Evolutionary conservation across 1,284 basidiomycete species (phyloP).

Genomic region (Mycena citricolor): DNA sequence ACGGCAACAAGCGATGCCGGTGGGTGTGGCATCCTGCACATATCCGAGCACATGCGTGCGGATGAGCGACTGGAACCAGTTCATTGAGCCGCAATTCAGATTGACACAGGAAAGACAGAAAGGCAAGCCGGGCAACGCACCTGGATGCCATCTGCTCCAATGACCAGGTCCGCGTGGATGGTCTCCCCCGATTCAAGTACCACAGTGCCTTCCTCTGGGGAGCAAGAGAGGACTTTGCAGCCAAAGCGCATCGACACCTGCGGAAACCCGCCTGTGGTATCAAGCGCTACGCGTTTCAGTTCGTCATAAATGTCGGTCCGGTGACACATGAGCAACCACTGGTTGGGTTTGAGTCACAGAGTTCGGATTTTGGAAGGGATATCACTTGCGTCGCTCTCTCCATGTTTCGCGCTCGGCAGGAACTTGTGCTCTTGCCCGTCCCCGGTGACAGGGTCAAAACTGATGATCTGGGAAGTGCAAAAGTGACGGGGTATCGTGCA

Average conservation of each 20-base stretch:
- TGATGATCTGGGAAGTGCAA: not conserved
- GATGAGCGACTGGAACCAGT: slow-evolving; percentile 10
- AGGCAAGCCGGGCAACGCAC: slow-evolving; percentile 4
- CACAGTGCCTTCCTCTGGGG: slow-evolving; percentile 11
- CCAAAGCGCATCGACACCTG: slow-evolving; percentile 12
- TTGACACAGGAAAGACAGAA: not conserved
- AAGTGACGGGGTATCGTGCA: no score
- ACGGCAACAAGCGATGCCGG: slow-evolving; percentile 11
- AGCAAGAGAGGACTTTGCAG: slow-evolving; percentile 6
- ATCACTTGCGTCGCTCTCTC: no score
- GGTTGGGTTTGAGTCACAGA: no score
- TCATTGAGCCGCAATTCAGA: not conserved
- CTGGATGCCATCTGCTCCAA: slow-evolving; percentile 20
- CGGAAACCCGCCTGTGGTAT: slow-evolving; percentile 8
- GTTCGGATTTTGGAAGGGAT: no score
- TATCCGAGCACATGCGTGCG: slow-evolving; percentile 8
- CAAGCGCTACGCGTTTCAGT: slow-evolving; percentile 13
- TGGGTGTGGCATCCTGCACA: not conserved
- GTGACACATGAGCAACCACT: slow-evolving; percentile 10
- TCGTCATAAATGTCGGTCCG: slow-evolving; percentile 16
- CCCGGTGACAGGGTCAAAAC: slow-evolving; percentile 1
- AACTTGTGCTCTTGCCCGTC: no score
- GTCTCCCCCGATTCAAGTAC: slow-evolving; percentile 6
- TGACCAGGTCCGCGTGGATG: slow-evolving; percentile 8
- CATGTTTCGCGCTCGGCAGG: no score